A percentile compares a stretch with the other conserved stretches of the same genome.
Conservation (phyloP, 495 filamentous ascomycete genomes). For the Aspergillus kassunensis region DNA sequence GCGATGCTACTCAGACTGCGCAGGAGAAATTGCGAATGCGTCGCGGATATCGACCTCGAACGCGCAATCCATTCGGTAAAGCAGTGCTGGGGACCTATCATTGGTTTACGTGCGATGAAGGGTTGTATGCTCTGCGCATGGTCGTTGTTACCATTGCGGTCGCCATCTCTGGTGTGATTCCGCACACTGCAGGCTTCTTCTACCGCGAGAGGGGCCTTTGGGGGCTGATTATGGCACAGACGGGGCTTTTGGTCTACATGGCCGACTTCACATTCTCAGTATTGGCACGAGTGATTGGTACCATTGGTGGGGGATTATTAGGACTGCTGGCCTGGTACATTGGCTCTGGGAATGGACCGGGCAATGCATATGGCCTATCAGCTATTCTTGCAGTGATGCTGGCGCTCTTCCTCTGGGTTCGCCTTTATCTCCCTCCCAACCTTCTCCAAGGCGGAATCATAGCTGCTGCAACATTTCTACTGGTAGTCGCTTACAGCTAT, state of each 20-base stretch:
- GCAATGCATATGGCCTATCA: conserved; percentile 40
- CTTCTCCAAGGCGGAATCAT: conserved; percentile 35
- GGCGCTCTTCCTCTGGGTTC: conserved; percentile 33
- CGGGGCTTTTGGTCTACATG: conserved; percentile 40
- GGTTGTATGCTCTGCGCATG: conserved; percentile 36
- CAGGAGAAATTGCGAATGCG: conserved; percentile 21
- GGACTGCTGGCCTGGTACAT: conserved; percentile 46
- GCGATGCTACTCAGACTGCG: conserved; percentile 16
- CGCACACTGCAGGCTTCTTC: conserved; percentile 39
- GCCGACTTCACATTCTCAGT: conserved; percentile 41
- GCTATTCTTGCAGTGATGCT: conserved; percentile 35
- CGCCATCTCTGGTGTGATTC: conserved; percentile 34
- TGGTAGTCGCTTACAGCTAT: conserved; percentile 38
- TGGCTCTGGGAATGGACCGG: conserved; percentile 37
- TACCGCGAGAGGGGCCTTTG: conserved; percentile 45
- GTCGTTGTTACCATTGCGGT: conserved; percentile 42
- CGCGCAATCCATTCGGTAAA: conserved; percentile 10
- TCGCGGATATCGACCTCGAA: conserved; percentile 17
- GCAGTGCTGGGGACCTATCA: conserved; percentile 21
- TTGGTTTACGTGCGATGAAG: conserved; percentile 27
- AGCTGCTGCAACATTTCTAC: conserved; percentile 37
- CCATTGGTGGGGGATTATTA: conserved; percentile 35
- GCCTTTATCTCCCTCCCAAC: conserved; percentile 30
- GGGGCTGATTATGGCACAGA: conserved; percentile 47
- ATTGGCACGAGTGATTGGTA: conserved; percentile 30